Evolutionary conservation across 495 filamentous ascomycete genomes (phyloP), one percentile per base, ranked within the genome.

Genomic region (Schizothecium vesticola): DNA sequence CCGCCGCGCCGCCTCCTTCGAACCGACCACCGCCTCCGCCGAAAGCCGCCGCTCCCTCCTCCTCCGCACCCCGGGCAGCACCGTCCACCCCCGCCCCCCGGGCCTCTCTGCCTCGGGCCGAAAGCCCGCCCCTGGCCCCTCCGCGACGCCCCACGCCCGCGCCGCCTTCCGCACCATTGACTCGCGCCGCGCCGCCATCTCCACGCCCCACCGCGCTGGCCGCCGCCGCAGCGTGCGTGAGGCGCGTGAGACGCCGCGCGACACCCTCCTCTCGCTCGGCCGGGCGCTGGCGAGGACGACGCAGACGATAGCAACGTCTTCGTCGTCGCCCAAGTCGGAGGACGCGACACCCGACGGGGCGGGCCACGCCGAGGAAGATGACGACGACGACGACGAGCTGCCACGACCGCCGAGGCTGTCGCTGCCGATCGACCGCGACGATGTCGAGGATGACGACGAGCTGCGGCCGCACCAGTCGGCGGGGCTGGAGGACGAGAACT

Each of bases 161-260:
- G 84, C 83, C 55, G 84, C 84, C 61, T 84, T 90, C 63, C 87
- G 89, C 61, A 88, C 90, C 19, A 85, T 92, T 61, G 87, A 92
- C 73, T 82, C 85, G 70, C 88, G 91, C 58, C 86, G 90, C 51
- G 86, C 89, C n/a, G 90, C 88, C n/a, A 85, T 83, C 36, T 78
- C 88, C 67, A 94, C 91, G 0, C 91, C 92, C 23, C 75, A 77
- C 26, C 89, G 85, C 25, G 82, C 86, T n/a, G 83, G 86, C 63
- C 85, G 90, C 3, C 82, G 91, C 63, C 84, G 84, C 65, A 93
- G 90, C 70, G 81, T 86, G 23, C 83, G 87, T 56, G 80, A 89
- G 68, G 87, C 90, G 73, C 85, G 91, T 58, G 91, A 93, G 76
- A 92, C 92, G 7, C 91, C 91, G 7, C 87, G 91, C 64, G 88